These are phyloP conservation scores for Penicillium sp. DNA, from an alignment of 2,329 filamentous ascomycete genomes.

Conservation along the genomic window DNA sequence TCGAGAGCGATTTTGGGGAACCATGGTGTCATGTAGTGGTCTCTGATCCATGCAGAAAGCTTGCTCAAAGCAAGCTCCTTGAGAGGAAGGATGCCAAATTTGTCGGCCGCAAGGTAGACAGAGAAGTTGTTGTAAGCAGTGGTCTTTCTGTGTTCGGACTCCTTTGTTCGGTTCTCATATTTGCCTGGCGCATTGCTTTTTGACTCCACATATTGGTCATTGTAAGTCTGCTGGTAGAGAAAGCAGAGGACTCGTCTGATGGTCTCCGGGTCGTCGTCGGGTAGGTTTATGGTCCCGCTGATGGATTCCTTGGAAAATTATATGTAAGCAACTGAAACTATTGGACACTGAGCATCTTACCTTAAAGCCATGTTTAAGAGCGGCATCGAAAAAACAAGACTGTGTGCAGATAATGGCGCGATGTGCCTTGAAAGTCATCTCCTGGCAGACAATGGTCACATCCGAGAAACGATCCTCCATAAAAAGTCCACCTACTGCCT, in stretches of 20 bases:
- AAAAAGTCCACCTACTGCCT: too few relatives aligned
- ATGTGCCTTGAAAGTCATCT: not conserved
- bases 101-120: not conserved
- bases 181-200: too few relatives aligned
- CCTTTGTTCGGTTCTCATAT: not conserved
- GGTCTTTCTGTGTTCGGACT: not conserved
- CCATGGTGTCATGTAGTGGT: not conserved
- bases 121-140: not conserved
- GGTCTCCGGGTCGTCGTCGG: not conserved
- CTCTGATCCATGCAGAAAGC: not conserved
- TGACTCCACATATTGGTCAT: not conserved
- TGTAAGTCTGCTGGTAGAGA: not conserved
- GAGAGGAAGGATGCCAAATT: not conserved
- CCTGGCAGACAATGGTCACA: not conserved
- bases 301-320: not conserved
- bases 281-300: not conserved
- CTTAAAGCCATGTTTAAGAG: not conserved
- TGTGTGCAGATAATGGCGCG: not conserved
- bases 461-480: not conserved
- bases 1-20: not conserved
- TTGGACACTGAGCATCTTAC: not conserved
- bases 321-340: not conserved
- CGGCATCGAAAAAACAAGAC: not conserved
- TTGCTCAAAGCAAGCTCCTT: not conserved
- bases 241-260: not conserved